Percentiles rank a stretch among this genome's conserved stretches.
Evolutionary conservation across 805 yeast species (phyloP).

Genomic region (Metschnikowia aberdeeniae): DNA sequence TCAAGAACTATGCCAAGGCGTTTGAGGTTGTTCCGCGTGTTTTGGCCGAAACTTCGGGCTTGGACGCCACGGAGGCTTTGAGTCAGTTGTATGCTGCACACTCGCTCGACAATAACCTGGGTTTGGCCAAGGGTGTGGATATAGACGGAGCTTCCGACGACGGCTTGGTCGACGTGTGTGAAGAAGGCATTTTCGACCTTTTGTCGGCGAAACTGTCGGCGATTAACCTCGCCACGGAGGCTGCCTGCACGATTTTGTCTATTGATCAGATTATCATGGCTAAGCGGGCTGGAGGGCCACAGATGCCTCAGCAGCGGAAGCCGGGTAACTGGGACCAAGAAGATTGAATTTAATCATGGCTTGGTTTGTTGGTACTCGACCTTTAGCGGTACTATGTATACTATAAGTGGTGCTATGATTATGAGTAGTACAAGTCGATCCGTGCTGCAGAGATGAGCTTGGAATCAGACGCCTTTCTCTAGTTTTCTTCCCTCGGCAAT

Average conservation of each 20-base stretch:
- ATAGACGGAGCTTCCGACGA: constrained; percentile 53
- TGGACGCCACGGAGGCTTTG: constrained; percentile 84
- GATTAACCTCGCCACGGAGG: constrained; percentile 90
- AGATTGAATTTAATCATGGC: constrained; percentile 42
- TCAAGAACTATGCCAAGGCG: constrained; percentile 89
- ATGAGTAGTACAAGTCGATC: background rate
- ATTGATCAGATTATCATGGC: constrained; percentile 99
- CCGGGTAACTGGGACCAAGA: constrained; percentile 97
- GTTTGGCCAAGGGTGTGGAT: constrained; percentile 75
- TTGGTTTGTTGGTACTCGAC: no score
- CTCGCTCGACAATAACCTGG: constrained; percentile 39
- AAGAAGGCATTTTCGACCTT: constrained; percentile 72
- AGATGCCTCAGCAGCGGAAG: constrained; percentile 75
- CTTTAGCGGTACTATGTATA: background rate
- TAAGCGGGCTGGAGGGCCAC: constrained; percentile 98
- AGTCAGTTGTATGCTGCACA: constrained; percentile 89
- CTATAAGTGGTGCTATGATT: background rate
- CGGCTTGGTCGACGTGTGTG: constrained; percentile 69
- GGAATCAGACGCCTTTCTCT: background rate
- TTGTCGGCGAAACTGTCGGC: constrained; percentile 80
- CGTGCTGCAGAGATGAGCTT: background rate
- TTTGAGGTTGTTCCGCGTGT: constrained; percentile 93
- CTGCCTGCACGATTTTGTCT: constrained; percentile 83
- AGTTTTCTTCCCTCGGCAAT: constrained; percentile 45
- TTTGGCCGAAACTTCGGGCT: constrained; percentile 90